phyloP scores from a whole-genome alignment of 2,329 filamentous ascomycete species.

The Aspergillus luchuensis region DNA sequence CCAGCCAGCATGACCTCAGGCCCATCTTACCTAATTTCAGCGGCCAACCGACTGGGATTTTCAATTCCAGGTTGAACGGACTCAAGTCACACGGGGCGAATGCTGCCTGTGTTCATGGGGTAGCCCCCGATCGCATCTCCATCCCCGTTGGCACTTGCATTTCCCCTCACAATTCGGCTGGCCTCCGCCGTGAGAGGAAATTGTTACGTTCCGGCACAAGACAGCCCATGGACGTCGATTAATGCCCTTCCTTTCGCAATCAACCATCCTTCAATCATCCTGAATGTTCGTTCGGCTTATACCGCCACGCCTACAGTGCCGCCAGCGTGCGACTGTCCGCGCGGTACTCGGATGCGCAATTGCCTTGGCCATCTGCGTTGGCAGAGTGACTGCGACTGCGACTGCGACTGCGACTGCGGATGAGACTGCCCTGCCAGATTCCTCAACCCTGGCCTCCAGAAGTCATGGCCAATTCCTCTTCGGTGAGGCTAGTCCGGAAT shows the following conservation, averaged over 20 bases:
- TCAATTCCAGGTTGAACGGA: not conserved
- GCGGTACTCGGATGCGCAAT: slow-evolving; percentile 62
- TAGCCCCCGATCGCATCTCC: slow-evolving; percentile 2
- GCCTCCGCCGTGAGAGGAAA: slow-evolving; percentile 16
- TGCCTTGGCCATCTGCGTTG: slow-evolving; percentile 59
- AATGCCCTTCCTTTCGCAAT: not conserved
- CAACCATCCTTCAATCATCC: not conserved
- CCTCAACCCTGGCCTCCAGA: slow-evolving; percentile 43
- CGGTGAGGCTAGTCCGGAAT: slow-evolving; percentile 33
- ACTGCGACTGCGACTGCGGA: slow-evolving; percentile 46
- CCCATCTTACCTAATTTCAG: not conserved
- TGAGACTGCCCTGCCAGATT: slow-evolving; percentile 61
- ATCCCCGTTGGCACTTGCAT: not conserved
- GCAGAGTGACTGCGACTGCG: slow-evolving; percentile 55
- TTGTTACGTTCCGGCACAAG: not conserved
- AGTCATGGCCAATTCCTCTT: slow-evolving; percentile 53
- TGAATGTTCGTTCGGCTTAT: slow-evolving; percentile 46
- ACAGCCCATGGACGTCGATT: not conserved
- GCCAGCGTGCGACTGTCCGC: slow-evolving; percentile 67
- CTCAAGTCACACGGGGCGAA: not conserved
- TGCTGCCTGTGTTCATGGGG: not conserved
- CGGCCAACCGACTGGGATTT: not conserved
- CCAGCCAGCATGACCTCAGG: not conserved
- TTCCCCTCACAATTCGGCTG: slow-evolving; percentile 15
- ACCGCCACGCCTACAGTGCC: slow-evolving; percentile 70